A percentile compares a stretch with the other conserved stretches of the same genome.
Conservation (phyloP, 2,329 filamentous ascomycete species). For the Calonectria crousiana region DNA sequence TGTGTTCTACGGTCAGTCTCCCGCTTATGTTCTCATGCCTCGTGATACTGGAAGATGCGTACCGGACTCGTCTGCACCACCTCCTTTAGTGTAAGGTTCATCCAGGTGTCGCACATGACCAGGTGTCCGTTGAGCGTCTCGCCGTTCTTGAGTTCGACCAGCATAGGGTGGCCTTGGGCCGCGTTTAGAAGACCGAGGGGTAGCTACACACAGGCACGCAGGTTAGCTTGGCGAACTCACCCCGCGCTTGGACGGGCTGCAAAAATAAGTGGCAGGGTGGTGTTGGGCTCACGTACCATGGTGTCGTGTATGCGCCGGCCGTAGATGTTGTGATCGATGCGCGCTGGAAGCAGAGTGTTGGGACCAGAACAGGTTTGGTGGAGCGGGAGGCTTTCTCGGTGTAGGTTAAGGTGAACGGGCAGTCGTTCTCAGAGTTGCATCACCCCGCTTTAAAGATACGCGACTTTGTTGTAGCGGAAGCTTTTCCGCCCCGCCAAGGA, state of each 20-base stretch:
- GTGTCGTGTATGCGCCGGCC: slow-evolving; percentile 35
- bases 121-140: slow-evolving; percentile 97
- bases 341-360: slow-evolving; percentile 38
- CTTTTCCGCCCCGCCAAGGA: slow-evolving; percentile 27
- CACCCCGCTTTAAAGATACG: slow-evolving; percentile 36
- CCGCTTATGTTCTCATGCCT: neutral
- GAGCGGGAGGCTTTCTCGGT: slow-evolving; percentile 42
- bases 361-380: slow-evolving; percentile 42
- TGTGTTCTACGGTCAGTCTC: slow-evolving; percentile 52
- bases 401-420: slow-evolving; percentile 36
- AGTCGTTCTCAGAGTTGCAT: slow-evolving; percentile 39
- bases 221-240: slow-evolving; percentile 39
- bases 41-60: slow-evolving; percentile 40
- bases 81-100: slow-evolving; percentile 98
- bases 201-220: slow-evolving; percentile 58
- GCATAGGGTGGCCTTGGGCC: slow-evolving; percentile 97
- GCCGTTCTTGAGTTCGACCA: slow-evolving; percentile 96
- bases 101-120: slow-evolving; percentile 98
- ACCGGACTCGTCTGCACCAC: slow-evolving; percentile 95
- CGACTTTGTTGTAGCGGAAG: slow-evolving; percentile 21
- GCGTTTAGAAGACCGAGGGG: slow-evolving; percentile 90
- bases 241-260: slow-evolving; percentile 9
- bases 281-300: slow-evolving; percentile 38
- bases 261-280: neutral
- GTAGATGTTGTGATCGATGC: slow-evolving; percentile 37